Base-by-base conservation (phyloP, 805 yeast species). In the Yamadazyma philogaea region DNA sequence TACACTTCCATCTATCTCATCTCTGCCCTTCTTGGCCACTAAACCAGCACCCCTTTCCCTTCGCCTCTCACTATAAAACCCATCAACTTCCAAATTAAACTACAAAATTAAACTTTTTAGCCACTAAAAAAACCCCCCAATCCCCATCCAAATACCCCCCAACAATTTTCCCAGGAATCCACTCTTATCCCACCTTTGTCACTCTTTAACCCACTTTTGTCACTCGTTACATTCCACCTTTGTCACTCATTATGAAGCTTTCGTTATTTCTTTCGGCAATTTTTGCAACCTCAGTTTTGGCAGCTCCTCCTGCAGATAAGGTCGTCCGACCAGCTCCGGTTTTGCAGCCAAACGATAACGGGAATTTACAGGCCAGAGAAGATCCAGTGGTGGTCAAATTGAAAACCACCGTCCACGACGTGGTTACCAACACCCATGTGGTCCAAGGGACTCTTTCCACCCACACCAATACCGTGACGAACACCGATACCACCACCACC, bases 401-500 rank as follows among this genome's bases (percentile, higher is more conserved):
- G 40, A 60, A 60, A 44, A 59, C 61, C 11, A 68, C 73, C 12
- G 65, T 64, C 14, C 63, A 66, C 37, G 56, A 64, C 28, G 51
- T 56, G 14, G 54, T 60, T 30, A 70, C 75, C 10, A 60, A 61
- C 47, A 51, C 57, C 32, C 56, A 62, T 28, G 54, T 61, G 6
- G 70, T 66, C 4, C 47, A 57, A 30, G 71, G 66, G 17, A 46
- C 55, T 15, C 52, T 56, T 24, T 45, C 57, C 2, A 66, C 72
- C 15, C 32, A 44, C 16, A 64, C 71, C 16, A 55, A 65, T 44
- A 42, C 55, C 37, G 45, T 53, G 19, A 50, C 60, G 26, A 53
- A 57, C 38, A 65, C 72, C 17, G 50, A 60, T 16, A 65, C 70
- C 14, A 52, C 60, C 30, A 70, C 75, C 15, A 55, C 61, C 19